phyloP scores from a whole-genome alignment of 306 rosid genomes.

The Delonix regia region DNA sequence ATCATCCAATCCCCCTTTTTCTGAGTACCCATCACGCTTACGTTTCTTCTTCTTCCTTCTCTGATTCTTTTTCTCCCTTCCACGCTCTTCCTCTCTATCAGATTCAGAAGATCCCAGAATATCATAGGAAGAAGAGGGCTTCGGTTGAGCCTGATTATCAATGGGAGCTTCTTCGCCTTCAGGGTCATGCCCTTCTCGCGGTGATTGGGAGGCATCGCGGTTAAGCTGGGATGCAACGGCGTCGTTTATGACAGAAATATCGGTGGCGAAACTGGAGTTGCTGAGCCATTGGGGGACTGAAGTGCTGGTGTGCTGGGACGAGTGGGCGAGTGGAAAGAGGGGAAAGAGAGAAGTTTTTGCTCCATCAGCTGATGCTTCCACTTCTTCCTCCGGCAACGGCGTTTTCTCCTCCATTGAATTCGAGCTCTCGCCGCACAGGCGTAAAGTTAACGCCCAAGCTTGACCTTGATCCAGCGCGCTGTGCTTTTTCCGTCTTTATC shows the following conservation, averaged over 20 bases:
- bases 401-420: constrained; percentile 51
- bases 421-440: not conserved
- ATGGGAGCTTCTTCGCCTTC: constrained; percentile 5
- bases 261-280: constrained; percentile 86
- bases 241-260: constrained; percentile 54
- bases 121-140: constrained; percentile 49
- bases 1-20: constrained; percentile 48
- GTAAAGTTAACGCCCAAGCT: not conserved
- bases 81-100: constrained; percentile 39
- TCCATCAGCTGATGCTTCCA: constrained; percentile 20
- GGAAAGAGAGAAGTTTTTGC: constrained; percentile 60
- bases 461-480: too few species aligned
- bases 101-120: constrained; percentile 79
- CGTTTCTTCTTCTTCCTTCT: constrained; percentile 58
- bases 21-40: constrained; percentile 51
- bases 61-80: constrained; percentile 36
- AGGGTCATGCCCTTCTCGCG: constrained; percentile 37
- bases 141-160: constrained; percentile 17
- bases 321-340: constrained; percentile 38
- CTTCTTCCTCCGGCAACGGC: constrained; percentile 22
- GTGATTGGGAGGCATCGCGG: constrained; percentile 19
- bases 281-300: constrained; percentile 69
- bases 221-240: constrained; percentile 31
- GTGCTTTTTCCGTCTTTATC: too few species aligned
- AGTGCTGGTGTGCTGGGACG: constrained; percentile 32